Conservation (phyloP, 257 asterid genomes). For the Capsicum chinense region DNA sequence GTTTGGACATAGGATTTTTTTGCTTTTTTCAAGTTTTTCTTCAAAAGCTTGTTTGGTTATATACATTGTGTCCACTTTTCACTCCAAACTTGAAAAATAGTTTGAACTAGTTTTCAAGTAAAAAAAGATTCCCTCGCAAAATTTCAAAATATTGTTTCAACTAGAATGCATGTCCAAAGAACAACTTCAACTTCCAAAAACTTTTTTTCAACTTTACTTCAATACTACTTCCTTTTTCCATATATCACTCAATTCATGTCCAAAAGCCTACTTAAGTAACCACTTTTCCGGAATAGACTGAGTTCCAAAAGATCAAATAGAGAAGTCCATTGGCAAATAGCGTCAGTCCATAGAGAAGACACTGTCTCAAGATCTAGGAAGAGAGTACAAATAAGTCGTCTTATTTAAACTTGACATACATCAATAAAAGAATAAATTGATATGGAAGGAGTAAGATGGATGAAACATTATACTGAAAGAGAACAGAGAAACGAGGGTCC, state of each 20-base stretch:
- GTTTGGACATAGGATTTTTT: not conserved
- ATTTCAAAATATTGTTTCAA: not conserved
- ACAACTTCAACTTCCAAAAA: not conserved
- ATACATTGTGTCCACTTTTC: not conserved
- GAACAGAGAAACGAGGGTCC: not conserved
- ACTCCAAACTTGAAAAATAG: not conserved
- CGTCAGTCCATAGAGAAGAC: not conserved
- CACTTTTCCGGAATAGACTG: not conserved
- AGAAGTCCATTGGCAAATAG: not conserved
- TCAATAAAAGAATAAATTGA: not conserved
- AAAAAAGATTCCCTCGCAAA: not conserved
- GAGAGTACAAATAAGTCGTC: not conserved
- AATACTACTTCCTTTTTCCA: not conserved
- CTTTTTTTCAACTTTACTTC: not conserved
- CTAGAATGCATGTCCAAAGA: not conserved
- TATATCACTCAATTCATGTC: not conserved
- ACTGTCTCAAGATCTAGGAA: not conserved
- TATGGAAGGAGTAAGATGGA: conserved; percentile 10
- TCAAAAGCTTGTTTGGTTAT: not conserved
- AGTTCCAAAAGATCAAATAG: conserved; percentile 11
- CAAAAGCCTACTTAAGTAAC: not conserved
- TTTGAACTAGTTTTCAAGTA: not conserved
- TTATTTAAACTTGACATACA: conserved; percentile 6
- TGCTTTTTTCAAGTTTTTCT: not conserved
- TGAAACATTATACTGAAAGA: conserved; percentile 4